Conservation (phyloP, 768 basidiomycete genomes). For the Erythrobasidium yunnanense region DNA sequence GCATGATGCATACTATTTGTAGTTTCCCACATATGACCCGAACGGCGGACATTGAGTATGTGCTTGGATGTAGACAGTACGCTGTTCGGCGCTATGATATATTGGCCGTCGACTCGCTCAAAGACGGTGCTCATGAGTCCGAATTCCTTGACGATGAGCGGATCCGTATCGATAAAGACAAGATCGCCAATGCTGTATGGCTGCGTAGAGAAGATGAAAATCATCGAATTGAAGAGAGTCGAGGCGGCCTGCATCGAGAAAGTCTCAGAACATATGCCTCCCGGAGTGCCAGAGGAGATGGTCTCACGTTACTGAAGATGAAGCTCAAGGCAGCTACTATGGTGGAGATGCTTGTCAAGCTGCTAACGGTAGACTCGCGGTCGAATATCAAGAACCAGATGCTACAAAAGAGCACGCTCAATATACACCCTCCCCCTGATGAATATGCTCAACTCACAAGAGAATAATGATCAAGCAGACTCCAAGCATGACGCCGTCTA, state of each 20-base stretch:
- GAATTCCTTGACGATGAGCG: constrained; percentile 59
- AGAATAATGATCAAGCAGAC: constrained; percentile 52
- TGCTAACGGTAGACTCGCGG: constrained; percentile 53
- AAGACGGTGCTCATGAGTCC: constrained; percentile 70
- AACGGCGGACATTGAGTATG: constrained; percentile 66
- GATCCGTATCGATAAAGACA: constrained; percentile 64
- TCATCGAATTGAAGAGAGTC: constrained; percentile 65
- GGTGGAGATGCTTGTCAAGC: constrained; percentile 66
- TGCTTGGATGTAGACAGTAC: constrained; percentile 59
- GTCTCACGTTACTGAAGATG: constrained; percentile 58
- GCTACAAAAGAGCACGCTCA: constrained; percentile 2
- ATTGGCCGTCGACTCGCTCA: constrained; percentile 66
- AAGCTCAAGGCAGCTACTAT: constrained; percentile 74
- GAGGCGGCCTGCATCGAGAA: constrained; percentile 48
- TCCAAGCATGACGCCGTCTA: constrained; percentile 61
- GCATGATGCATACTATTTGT: constrained; percentile 8
- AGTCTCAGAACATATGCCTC: neutral
- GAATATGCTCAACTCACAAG: constrained; percentile 42
- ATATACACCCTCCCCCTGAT: too few relatives aligned
- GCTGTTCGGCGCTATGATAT: constrained; percentile 67
- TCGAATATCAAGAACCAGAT: constrained; percentile 67
- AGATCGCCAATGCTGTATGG: constrained; percentile 48
- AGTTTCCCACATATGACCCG: constrained; percentile 52
- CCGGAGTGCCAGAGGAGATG: neutral
- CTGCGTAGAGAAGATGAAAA: constrained; percentile 75